Base-by-base conservation (phyloP, 2,329 filamentous ascomycete genomes). In the Scedosporium apiospermum region DNA sequence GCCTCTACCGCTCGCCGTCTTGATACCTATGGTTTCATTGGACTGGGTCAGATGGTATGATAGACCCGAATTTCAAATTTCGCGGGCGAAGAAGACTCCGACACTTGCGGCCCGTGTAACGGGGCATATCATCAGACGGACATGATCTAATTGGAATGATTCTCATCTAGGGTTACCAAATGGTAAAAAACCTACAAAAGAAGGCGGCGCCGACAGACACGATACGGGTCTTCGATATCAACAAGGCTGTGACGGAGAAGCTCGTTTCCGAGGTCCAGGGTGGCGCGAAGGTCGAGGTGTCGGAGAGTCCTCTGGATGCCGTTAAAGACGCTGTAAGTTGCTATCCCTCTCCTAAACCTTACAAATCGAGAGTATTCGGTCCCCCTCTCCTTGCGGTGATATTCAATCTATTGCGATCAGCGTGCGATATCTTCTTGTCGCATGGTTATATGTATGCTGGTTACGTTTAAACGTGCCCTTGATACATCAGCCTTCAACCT, bases 101-200 rank as follows among this genome's bases (percentile, higher is more conserved):
- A 38, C 10, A 9, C 10, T 38, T 3, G 10, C 4, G 10, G 34
- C 34, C 34, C 34, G 34, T 38, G 10, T 38, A 38, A 12, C 10
- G 30, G 7, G 30, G 7, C 30, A 34, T 34, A 34, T 34, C 30
- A 34, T 34, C 30, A 3, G 34, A 38, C 10, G 34, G 34, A 38
- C 34, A 38, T 49, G 21, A 18, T 23, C 30, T 59, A 18, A 30
- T 16, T 21, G 12, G 21, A 49, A 3, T 27, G 42, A 14, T 23
- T 14, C 46, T 41, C 18, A 10, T 57, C 10, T 49, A 85, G 82
- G 83, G 83, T 51, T 85, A 81, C 68, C 82, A 84, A 74, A 86
- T 86, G 83, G 83, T 82, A 65, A 82, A 79, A 73, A 86, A 86
- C 70, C 78, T 86, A 3, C 82, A 84, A 70, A 75, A 80, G 38